Conservation (phyloP, 1,284 basidiomycete species). For the Marasmius tenuissimus region DNA sequence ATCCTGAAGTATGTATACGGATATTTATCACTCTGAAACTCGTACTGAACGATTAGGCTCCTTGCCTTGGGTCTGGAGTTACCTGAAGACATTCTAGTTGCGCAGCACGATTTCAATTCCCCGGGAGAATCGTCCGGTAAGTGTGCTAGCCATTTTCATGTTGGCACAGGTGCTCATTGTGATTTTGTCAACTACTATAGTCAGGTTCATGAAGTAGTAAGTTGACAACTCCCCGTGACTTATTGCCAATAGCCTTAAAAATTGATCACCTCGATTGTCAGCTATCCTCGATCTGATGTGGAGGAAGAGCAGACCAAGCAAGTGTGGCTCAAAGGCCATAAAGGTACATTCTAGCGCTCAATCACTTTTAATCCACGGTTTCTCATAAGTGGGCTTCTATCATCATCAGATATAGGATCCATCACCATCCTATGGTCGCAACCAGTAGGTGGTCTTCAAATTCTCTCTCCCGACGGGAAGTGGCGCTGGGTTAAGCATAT, state of each 20-base stretch:
- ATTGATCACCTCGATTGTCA: slow-evolving; percentile 12
- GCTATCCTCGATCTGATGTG: slow-evolving; percentile 41
- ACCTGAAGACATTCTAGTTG: slow-evolving; percentile 34
- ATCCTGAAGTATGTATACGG: slow-evolving; percentile 7
- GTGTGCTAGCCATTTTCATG: background rate
- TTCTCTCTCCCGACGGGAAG: slow-evolving; percentile 36
- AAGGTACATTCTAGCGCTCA: slow-evolving; percentile 25
- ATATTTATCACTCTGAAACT: background rate
- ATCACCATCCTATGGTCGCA: slow-evolving; percentile 52
- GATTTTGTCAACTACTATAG: slow-evolving; percentile 16
- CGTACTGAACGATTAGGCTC: background rate
- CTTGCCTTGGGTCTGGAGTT: slow-evolving; percentile 32
- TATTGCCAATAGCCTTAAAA: background rate
- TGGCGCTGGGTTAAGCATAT: slow-evolving; percentile 49
- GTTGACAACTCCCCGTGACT: slow-evolving; percentile 1
- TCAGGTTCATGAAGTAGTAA: slow-evolving; percentile 40
- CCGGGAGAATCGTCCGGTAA: slow-evolving; percentile 30
- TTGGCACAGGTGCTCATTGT: background rate
- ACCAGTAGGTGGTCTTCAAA: slow-evolving; percentile 45
- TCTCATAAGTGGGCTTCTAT: background rate
- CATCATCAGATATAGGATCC: slow-evolving; percentile 38
- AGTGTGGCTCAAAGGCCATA: slow-evolving; percentile 50
- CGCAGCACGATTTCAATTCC: slow-evolving; percentile 27
- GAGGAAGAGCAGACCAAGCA: slow-evolving; percentile 44
- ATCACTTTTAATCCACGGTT: background rate